phyloP scores from a whole-genome alignment of 257 asterid species.

The Fraxinus americana region DNA sequence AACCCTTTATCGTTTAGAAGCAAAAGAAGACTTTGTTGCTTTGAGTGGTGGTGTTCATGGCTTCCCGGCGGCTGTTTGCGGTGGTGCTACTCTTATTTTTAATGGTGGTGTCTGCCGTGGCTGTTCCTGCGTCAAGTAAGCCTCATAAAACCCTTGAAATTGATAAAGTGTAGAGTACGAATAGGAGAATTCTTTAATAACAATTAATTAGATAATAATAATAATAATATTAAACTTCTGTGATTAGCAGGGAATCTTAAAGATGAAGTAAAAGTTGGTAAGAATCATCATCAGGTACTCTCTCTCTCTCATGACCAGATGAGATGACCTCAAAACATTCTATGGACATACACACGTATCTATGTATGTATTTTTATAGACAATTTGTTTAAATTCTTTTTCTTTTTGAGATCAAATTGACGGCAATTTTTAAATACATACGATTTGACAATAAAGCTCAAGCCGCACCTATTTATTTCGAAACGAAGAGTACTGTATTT shows the following conservation, averaged over 20 bases:
- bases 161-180: background rate
- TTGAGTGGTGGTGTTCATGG: background rate
- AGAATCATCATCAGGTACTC: background rate
- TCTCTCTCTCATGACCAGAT: background rate
- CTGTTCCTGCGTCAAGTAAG: background rate
- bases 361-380: too few relatives aligned
- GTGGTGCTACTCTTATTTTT: background rate
- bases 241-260: conserved; percentile 3
- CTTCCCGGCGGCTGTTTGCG: background rate
- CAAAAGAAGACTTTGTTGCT: background rate
- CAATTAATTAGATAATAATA: background rate
- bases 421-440: too few relatives aligned
- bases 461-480: too few relatives aligned
- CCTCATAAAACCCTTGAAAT: background rate
- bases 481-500: too few relatives aligned
- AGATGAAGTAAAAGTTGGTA: conserved; percentile 1
- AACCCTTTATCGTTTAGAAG: background rate
- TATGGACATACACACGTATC: background rate
- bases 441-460: too few relatives aligned
- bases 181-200: background rate
- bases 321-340: background rate
- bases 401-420: too few relatives aligned
- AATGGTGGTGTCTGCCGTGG: background rate
- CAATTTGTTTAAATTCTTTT: too few relatives aligned
- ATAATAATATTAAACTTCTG: background rate